phyloP scores from a whole-genome alignment of 2,329 filamentous ascomycete genomes.

The Hymenoscyphus linearis region DNA sequence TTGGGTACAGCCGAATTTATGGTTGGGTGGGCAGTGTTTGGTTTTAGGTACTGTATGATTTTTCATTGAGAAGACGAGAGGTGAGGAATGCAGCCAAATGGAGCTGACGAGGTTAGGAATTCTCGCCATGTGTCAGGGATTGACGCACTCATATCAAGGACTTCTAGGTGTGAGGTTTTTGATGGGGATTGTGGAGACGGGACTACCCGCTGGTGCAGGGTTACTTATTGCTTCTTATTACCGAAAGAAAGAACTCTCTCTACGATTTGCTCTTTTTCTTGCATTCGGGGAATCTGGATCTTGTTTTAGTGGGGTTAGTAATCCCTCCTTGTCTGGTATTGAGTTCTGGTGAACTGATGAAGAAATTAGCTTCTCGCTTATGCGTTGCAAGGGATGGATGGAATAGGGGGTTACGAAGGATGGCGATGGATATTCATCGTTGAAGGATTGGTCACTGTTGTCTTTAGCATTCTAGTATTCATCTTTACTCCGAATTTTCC shows the following conservation, averaged over 20 bases:
- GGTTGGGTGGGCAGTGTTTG: neutral
- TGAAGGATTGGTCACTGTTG: conserved; percentile 36
- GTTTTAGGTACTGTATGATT: neutral
- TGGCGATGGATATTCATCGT: conserved; percentile 46
- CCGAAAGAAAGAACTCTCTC: conserved; percentile 51
- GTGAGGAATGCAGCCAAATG: too few species aligned
- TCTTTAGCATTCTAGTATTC: conserved; percentile 28
- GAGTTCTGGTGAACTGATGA: neutral
- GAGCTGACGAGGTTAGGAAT: conserved; percentile 31
- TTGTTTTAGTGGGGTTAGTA: conserved; percentile 40
- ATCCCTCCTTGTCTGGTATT: neutral
- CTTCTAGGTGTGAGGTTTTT: conserved; percentile 11
- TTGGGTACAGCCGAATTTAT: conserved; percentile 6
- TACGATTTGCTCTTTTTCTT: conserved; percentile 44
- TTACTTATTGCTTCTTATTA: conserved; percentile 52
- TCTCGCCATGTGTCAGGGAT: conserved; percentile 38
- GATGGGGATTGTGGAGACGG: conserved; percentile 17
- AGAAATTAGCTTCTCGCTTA: conserved; percentile 38
- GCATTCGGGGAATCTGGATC: conserved; percentile 31
- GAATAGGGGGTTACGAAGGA: conserved; percentile 40
- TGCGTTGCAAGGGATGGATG: conserved; percentile 42
- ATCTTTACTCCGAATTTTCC: conserved; percentile 5
- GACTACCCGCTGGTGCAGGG: conserved; percentile 31
- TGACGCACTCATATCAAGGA: conserved; percentile 34
- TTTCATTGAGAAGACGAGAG: too few species aligned